These are phyloP conservation scores for Tolypocladium tundrense DNA, from an alignment of 2,329 filamentous ascomycete species.

Conservation along the genomic window DNA sequence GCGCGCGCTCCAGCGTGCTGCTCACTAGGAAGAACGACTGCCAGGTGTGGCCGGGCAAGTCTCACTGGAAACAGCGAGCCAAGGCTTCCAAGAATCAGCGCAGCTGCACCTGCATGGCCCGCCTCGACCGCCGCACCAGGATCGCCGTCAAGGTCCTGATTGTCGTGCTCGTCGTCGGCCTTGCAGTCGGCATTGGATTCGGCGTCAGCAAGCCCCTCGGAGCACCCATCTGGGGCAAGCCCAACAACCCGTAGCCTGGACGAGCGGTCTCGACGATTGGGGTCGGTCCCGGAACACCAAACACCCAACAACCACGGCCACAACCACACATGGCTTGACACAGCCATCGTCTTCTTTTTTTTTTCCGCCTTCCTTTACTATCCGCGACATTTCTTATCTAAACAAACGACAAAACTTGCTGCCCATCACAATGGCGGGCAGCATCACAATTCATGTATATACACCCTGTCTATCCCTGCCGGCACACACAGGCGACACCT, in stretches of 20 bases:
- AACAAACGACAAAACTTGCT: neutral
- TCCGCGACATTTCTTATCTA: neutral
- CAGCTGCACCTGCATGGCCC: constrained; percentile 42
- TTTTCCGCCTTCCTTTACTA: neutral
- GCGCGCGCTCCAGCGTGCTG: constrained; percentile 14
- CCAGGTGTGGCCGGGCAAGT: constrained; percentile 49
- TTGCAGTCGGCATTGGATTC: constrained; percentile 46
- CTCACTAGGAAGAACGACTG: constrained; percentile 32
- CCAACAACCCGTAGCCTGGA: neutral
- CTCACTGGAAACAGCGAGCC: constrained; percentile 50
- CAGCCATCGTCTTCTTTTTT: neutral
- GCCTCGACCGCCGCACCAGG: constrained; percentile 42
- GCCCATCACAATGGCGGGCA: neutral
- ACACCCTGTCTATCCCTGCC: neutral
- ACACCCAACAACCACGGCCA: neutral
- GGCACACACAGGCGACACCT: neutral
- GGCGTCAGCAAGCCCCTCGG: constrained; percentile 51
- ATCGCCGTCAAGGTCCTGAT: constrained; percentile 46
- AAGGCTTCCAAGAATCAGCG: constrained; percentile 43
- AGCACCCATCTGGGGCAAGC: constrained; percentile 43
- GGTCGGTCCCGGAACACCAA: neutral
- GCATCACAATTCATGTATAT: neutral
- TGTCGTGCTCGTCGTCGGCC: constrained; percentile 38
- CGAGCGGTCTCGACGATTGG: neutral
- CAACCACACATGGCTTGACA: neutral